Evolutionary conservation across 1,284 basidiomycete species (phyloP).

Genomic region (Leccinum pachyderme): DNA sequence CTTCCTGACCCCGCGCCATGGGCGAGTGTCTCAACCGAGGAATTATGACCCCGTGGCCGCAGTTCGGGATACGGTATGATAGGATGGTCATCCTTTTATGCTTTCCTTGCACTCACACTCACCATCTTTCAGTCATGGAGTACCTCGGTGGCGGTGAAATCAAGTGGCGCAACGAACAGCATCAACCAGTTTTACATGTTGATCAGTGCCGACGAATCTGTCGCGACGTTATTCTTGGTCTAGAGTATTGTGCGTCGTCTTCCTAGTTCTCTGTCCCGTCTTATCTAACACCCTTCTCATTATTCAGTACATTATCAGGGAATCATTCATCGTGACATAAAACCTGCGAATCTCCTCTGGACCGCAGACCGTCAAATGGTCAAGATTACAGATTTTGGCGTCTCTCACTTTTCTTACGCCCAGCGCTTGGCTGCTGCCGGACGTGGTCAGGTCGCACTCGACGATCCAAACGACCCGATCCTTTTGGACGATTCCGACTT

Average conservation of each 20-base stretch:
- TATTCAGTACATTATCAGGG: conserved; percentile 88
- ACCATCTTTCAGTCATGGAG: conserved; percentile 74
- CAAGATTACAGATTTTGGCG: conserved; percentile 98
- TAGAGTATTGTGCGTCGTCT: conserved; percentile 80
- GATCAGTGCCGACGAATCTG: conserved; percentile 85
- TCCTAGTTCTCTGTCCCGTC: conserved; percentile 6
- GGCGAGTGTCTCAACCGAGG: conserved; percentile 22
- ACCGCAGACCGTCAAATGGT: conserved; percentile 79
- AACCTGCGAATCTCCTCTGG: conserved; percentile 96
- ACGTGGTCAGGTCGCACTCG: conserved; percentile 37
- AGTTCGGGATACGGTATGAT: conserved; percentile 33
- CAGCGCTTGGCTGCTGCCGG: conserved; percentile 63
- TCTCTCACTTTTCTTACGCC: conserved; percentile 92
- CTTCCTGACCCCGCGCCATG: conserved; percentile 19
- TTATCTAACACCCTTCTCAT: conserved; percentile 2
- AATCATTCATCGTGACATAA: conserved; percentile 99
- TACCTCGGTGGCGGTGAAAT: conserved; percentile 95
- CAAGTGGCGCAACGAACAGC: conserved; percentile 71
- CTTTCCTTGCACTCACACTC: conserved; percentile 19
- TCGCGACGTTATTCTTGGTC: conserved; percentile 88
- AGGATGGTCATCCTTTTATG: conserved; percentile 17
- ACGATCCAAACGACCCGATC: conserved; percentile 53
- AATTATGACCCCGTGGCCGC: conserved; percentile 34
- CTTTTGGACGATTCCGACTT: conserved; percentile 86
- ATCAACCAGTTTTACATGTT: conserved; percentile 77